Conservation (phyloP, 805 yeast species). For the Tetrapisispora taiwanensis region DNA sequence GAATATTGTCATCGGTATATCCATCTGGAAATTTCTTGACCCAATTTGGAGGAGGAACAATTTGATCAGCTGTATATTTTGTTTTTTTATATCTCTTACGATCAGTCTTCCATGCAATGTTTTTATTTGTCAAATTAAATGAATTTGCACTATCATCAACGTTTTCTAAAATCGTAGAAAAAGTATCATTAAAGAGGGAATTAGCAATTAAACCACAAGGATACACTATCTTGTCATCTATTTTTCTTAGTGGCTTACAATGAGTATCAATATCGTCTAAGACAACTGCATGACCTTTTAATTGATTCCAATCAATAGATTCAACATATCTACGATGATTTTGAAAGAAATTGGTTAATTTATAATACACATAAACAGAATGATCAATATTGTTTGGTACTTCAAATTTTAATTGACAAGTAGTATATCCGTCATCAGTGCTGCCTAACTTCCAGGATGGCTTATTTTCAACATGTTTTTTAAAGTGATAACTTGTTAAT, state of each 20-base stretch:
- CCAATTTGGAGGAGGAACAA: constrained; percentile 85
- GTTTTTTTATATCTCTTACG: constrained; percentile 55
- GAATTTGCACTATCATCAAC: constrained; percentile 24
- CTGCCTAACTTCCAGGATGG: constrained; percentile 57
- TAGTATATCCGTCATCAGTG: constrained; percentile 32
- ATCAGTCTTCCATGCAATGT: constrained; percentile 67
- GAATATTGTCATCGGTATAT: constrained; percentile 57
- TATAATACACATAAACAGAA: constrained; percentile 71
- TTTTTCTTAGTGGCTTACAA: constrained; percentile 29
- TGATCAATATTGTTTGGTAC: constrained; percentile 60
- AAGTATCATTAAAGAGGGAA: constrained; percentile 70
- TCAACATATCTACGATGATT: constrained; percentile 91
- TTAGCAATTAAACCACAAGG: constrained; percentile 85
- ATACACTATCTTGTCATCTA: constrained; percentile 37
- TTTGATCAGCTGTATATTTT: constrained; percentile 44
- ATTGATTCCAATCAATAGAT: constrained; percentile 70
- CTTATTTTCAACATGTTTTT: constrained; percentile 22
- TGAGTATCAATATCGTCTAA: constrained; percentile 38
- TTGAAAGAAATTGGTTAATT: constrained; percentile 82
- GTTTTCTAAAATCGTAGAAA: constrained; percentile 36
- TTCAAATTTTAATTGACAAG: constrained; percentile 62
- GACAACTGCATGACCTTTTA: constrained; percentile 63
- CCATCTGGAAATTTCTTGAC: constrained; percentile 59
- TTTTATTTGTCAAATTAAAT: constrained; percentile 39
- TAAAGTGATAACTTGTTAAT: constrained; percentile 54